Evolutionary conservation across 2,329 filamentous ascomycete genomes (phyloP), one percentile per base, ranked within the genome.

Genomic region (Talaromyces amestolkiae): DNA sequence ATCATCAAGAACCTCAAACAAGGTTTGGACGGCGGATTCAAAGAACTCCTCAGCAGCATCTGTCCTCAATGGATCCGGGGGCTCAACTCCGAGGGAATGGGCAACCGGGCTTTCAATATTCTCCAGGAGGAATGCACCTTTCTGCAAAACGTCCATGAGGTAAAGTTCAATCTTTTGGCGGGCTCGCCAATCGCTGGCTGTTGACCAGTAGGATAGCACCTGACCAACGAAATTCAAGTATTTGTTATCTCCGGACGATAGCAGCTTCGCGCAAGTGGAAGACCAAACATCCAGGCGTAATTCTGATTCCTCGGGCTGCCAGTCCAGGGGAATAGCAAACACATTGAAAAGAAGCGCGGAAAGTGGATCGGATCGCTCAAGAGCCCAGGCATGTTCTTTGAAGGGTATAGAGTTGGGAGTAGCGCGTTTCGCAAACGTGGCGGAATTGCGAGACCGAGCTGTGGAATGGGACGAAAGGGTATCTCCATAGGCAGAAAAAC

Each of bases 141-240:
- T 91, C 78, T 97, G 92, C 37, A 99, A 86, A 67, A 96, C 92
- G 75, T 95, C 91, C 91, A 97, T 95, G 13, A 99, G 86, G 76
- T 94, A 98, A 79, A 92, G 91, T 79, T 97, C 93, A 83, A 99
- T 88, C 69, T 93, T 95, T 70, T 89, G 87, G 72, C 90, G 93
- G 65, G 92, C 92, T 47, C 92, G 91, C 93, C 94, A 98, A 77
- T 93, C 89, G 68, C 91, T 88, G 85, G 93, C 91, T 64, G 88
- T 85, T 61, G 91, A 89, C 91, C 93, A 98, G 65, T 92, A 89
- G 76, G 95, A 93, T 60, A 99, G 84, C 39, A 97, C 87, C 58
- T 91, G 89, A 68, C 91, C 89, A 65, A 97, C 84, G 65, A 97
- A 90, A 65, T 91, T 89, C 74, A 95, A 91, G 69, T 89, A 89